Evolutionary conservation across 495 filamentous ascomycete genomes (phyloP), one percentile per base, ranked within the genome.

Genomic region (Penicillium lividum): DNA sequence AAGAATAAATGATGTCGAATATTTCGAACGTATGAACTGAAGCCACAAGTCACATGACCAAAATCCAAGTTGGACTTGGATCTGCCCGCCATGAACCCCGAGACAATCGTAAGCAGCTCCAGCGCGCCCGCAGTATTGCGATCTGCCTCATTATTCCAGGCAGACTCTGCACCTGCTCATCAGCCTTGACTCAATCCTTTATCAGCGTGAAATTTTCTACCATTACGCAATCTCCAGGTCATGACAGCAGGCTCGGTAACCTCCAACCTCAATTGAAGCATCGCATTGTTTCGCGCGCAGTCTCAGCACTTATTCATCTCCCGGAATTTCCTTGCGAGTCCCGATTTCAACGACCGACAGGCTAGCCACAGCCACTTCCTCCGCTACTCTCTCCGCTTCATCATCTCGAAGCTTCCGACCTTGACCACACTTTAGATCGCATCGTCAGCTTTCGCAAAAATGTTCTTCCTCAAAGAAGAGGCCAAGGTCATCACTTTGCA

Each of bases 391-490:
- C 22, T 2, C 22, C 22, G 22, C 22, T 22, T 22, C 22, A 22
- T 2, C 22, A 22, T 22, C 22, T 22, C 22, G 22, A 22, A 22
- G 22, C 22, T 22, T 22, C 22, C 42, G 18, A 33, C 44, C 51
- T n/a, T 15, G 5, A 31, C 54, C 15, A 43, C 42, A 42, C 38
- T 42, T 48, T 56, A 40, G 16, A 16, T 30, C 34, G 51, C 40
- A 10, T 45, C 48, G n/a, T 27, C 38, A 34, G 53, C 30, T 29
- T 51, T 53, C 64, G 56, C 52, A 49, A 64, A 44, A 3, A 98
- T 98, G 94, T 98, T 97, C 73, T 98, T 98, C 80, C 89, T 98
- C 66, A 89, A 96, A 74, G 90, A 95, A 61, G 87, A 98, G 69
- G 91, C 96, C 76, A 91, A 92, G 66, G 83, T 87, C 62, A 93